phyloP scores from a whole-genome alignment of 345 rosid genomes.

The Eutrema heterophyllum region DNA sequence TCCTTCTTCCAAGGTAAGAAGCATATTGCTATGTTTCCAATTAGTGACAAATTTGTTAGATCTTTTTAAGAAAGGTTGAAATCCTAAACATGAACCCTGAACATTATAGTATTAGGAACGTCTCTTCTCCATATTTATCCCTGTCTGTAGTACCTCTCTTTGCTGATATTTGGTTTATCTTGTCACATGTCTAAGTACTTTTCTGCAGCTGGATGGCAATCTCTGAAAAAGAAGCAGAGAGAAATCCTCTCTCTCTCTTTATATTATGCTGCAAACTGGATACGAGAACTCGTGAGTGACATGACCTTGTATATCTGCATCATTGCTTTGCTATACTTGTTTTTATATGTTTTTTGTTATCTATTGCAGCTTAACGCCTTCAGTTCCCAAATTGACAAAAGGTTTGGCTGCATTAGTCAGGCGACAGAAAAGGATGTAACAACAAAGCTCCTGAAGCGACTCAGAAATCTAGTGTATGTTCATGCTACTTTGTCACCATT shows the following conservation, averaged over 20 bases:
- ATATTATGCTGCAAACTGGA: slow-evolving; percentile 75
- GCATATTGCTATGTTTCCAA: not conserved
- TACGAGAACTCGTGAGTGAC: slow-evolving; percentile 64
- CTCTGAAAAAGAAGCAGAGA: slow-evolving; percentile 63
- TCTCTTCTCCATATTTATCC: not conserved
- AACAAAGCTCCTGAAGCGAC: slow-evolving; percentile 60
- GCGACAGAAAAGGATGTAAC: slow-evolving; percentile 54
- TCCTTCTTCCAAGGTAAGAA: slow-evolving; percentile 63
- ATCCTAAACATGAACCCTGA: not conserved
- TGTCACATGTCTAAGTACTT: slow-evolving; percentile 52
- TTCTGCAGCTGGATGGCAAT: slow-evolving; percentile 45
- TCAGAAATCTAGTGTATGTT: slow-evolving; percentile 73
- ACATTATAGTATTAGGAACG: not conserved
- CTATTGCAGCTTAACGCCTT: slow-evolving; percentile 73
- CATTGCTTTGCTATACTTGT: not conserved
- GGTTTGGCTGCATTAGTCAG: slow-evolving; percentile 52
- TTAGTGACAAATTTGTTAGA: not conserved
- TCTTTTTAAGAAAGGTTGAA: not conserved
- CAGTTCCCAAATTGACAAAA: slow-evolving; percentile 60
- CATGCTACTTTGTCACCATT: not conserved
- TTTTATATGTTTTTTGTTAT: slow-evolving; percentile 20
- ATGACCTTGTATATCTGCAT: slow-evolving; percentile 7
- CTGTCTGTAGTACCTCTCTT: not conserved
- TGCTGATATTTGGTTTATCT: slow-evolving; percentile 28
- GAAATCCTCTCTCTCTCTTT: slow-evolving; percentile 55